Conservation (phyloP, 2,329 filamentous ascomycete species). For the Colletotrichum sp. region DNA sequence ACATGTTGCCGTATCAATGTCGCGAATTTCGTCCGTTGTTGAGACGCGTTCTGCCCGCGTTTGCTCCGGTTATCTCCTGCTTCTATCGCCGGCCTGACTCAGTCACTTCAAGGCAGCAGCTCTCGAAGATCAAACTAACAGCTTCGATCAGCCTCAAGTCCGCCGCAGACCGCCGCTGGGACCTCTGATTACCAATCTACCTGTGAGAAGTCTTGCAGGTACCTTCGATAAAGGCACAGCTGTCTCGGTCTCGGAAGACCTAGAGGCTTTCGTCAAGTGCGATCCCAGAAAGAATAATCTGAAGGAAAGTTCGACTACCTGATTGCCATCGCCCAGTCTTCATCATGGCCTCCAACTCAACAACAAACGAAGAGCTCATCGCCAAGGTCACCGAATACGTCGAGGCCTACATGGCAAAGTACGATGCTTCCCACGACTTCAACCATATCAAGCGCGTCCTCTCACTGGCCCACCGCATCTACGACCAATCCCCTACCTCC, state of each 20-base stretch:
- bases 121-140: neutral
- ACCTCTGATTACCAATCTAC: neutral
- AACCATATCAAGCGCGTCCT: slow-evolving; percentile 82
- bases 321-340: neutral
- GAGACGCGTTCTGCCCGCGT: neutral
- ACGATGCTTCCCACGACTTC: slow-evolving; percentile 90
- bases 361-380: slow-evolving; percentile 47
- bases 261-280: neutral
- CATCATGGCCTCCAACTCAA: neutral
- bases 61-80: neutral
- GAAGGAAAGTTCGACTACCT: accelerated
- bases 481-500: slow-evolving; percentile 27
- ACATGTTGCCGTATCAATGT: neutral
- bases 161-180: neutral
- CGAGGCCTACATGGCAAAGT: slow-evolving; percentile 73
- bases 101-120: slow-evolving; percentile 1
- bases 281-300: neutral
- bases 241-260: neutral
- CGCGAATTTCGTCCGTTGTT: neutral
- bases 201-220: neutral
- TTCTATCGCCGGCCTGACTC: slow-evolving; percentile 1
- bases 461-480: slow-evolving; percentile 70
- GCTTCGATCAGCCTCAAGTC: neutral
- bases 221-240: neutral
- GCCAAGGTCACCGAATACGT: slow-evolving; percentile 68